Evolutionary conservation across 306 rosid genomes (phyloP), one percentile per base, ranked within the genome.

Genomic region (Oxytropis ochrocephala): DNA sequence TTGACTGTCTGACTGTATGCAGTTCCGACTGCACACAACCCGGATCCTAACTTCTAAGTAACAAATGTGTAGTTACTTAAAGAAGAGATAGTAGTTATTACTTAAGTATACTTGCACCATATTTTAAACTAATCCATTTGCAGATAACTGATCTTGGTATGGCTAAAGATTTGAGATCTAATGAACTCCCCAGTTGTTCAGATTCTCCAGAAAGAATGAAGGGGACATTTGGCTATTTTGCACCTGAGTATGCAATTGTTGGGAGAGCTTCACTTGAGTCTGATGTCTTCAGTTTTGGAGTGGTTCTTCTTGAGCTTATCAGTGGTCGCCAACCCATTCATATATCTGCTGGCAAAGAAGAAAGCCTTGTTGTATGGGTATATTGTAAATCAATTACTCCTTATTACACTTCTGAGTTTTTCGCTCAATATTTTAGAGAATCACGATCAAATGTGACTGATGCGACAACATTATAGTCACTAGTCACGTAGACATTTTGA

Each of bases 161-260:
- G 99, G 97, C 99, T 29, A 91, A 89, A 74, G 74, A 83, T 76
- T 68, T 91, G 67, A 80, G 79, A 81, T 83, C 84, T 47, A 92
- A 87, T 76, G 97, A 85, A 69, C 77, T 83, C 42, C 77, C 89
- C 14, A 85, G 97, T 76, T 66, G 82, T 77, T 86, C 99, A n/a
- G 83, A 73, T 82, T 91, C 99, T 69, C 96, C 99, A 19, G 95
- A 86, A 49, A 88, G 92, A 80, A 87, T 91, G 96, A 93, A 94
- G 56, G 97, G 99, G 58, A 94, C 99, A 74, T 94, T 94, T 80
- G 99, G 99, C n/a, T 94, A 94, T 81, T 94, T 94, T 82, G 99
- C 99, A 47, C 99, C 99, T 5, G 99, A 94, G 88, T 87, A 89
- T 85, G 97, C 95, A 14, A 88, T 91, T 59, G 68, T 85, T 75